Conservation (phyloP, 352 stramenopile species). For the Pythium plurisporium region DNA sequence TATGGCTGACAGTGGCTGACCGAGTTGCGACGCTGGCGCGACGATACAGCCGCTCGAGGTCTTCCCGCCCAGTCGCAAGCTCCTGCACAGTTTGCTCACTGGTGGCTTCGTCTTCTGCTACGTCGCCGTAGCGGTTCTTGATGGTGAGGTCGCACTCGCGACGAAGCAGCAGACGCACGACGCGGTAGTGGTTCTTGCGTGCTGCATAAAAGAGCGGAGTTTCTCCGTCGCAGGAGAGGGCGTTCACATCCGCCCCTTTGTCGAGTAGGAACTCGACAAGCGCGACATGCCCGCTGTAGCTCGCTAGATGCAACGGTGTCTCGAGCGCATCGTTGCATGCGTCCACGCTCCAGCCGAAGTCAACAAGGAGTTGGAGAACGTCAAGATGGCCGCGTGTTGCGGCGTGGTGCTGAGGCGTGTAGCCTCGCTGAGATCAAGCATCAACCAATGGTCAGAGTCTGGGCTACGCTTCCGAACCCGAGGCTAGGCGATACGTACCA, state of each 20-base stretch:
- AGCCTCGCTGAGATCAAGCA: conserved; percentile 34
- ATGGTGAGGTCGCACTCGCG: conserved; percentile 51
- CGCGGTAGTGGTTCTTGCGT: conserved; percentile 54
- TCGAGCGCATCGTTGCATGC: conserved; percentile 45
- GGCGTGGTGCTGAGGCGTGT: conserved; percentile 65
- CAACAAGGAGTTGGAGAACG: conserved; percentile 55
- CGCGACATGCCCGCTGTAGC: conserved; percentile 48
- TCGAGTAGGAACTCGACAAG: conserved; percentile 63
- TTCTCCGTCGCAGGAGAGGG: conserved; percentile 45
- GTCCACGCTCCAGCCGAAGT: conserved; percentile 58
- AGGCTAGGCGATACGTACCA: conserved; percentile 51
- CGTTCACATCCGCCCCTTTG: conserved; percentile 50
- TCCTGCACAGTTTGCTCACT: conserved; percentile 49
- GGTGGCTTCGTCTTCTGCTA: conserved; percentile 58
- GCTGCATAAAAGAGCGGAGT: conserved; percentile 73
- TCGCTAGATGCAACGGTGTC: conserved; percentile 65
- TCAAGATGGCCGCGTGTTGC: conserved; percentile 61
- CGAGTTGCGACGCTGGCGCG: neutral
- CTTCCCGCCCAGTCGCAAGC: conserved; percentile 49
- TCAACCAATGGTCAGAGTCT: neutral
- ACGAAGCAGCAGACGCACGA: conserved; percentile 57
- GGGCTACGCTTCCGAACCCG: neutral
- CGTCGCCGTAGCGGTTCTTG: conserved; percentile 62
- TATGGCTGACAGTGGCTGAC: neutral
- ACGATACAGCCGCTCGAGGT: conserved; percentile 30